phyloP scores from a whole-genome alignment of 2,329 filamentous ascomycete species.

The Colletotrichum theobromicola region DNA sequence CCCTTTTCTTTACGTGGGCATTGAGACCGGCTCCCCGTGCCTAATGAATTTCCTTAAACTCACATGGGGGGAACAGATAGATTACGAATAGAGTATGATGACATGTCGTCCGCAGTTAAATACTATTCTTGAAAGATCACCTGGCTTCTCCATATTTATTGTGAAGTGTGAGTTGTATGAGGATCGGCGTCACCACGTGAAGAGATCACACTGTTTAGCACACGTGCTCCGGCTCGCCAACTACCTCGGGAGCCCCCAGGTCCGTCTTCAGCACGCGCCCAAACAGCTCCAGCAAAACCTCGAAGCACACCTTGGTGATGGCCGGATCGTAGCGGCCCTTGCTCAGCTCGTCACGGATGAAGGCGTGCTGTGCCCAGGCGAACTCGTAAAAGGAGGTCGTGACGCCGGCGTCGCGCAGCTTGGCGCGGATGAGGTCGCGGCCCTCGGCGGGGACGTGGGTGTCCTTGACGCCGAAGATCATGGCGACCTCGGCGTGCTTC shows the following conservation, averaged over 20 bases:
- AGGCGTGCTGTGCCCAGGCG: conserved; percentile 94
- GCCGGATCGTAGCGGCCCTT: conserved; percentile 95
- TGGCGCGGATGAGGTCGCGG: conserved; percentile 82
- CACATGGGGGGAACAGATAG: conserved; percentile 1
- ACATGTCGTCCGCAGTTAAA: conserved; percentile 22
- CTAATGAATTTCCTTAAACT: conserved; percentile 15
- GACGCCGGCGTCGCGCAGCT: conserved; percentile 76
- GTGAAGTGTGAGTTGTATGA: not conserved
- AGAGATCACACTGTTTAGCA: conserved; percentile 52
- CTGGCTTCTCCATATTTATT: not conserved
- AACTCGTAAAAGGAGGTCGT: conserved; percentile 86
- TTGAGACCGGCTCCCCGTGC: conserved; percentile 20
- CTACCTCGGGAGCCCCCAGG: conserved; percentile 70
- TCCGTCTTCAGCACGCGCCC: conserved; percentile 79
- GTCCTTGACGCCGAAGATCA: conserved; percentile 93
- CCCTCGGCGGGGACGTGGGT: conserved; percentile 87
- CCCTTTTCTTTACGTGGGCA: conserved; percentile 1
- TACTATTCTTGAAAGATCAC: conserved; percentile 23
- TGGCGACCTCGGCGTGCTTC: conserved; percentile 77
- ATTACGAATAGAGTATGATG: conserved; percentile 23
- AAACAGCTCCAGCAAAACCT: conserved; percentile 88
- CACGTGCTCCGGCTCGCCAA: conserved; percentile 72
- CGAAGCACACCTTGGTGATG: conserved; percentile 86
- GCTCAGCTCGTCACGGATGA: conserved; percentile 89
- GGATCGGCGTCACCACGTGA: not conserved